phyloP scores from a whole-genome alignment of 2,329 filamentous ascomycete genomes.

The Talaromyces sp. region DNA sequence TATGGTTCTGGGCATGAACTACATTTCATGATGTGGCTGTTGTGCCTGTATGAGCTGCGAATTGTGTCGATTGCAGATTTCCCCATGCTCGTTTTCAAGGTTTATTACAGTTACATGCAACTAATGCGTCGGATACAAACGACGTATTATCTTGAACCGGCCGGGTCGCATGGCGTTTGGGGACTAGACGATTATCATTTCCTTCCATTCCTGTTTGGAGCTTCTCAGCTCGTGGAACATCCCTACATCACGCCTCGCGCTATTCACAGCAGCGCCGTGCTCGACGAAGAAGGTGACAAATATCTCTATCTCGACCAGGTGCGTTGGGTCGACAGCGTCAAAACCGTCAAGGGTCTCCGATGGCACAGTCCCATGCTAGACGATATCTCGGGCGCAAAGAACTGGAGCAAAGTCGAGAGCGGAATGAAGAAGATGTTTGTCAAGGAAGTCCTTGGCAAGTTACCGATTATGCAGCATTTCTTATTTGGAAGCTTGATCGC shows the following conservation, averaged over 20 bases:
- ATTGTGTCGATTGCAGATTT: slow-evolving; percentile 66
- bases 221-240: slow-evolving; percentile 83
- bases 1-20: slow-evolving; percentile 97
- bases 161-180: slow-evolving; percentile 96
- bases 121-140: slow-evolving; percentile 86
- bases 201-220: slow-evolving; percentile 90
- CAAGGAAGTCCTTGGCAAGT: slow-evolving; percentile 83
- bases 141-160: slow-evolving; percentile 94
- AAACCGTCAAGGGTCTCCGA: slow-evolving; percentile 87
- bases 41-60: slow-evolving; percentile 82
- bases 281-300: slow-evolving; percentile 80
- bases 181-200: slow-evolving; percentile 97
- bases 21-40: slow-evolving; percentile 93
- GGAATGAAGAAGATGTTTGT: slow-evolving; percentile 98
- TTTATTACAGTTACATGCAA: slow-evolving; percentile 77
- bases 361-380: slow-evolving; percentile 99
- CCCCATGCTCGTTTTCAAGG: slow-evolving; percentile 66
- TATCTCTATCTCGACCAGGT: slow-evolving; percentile 93
- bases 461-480: slow-evolving; percentile 99
- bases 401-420: slow-evolving; percentile 86
- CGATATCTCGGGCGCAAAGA: slow-evolving; percentile 87
- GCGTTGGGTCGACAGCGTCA: slow-evolving; percentile 89
- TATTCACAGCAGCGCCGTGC: slow-evolving; percentile 81
- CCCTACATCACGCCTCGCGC: slow-evolving; percentile 71
- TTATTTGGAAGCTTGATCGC: slow-evolving; percentile 84